Evolutionary conservation across 2,329 filamentous ascomycete genomes (phyloP).

Genomic region (Curvularia eragrostidis): DNA sequence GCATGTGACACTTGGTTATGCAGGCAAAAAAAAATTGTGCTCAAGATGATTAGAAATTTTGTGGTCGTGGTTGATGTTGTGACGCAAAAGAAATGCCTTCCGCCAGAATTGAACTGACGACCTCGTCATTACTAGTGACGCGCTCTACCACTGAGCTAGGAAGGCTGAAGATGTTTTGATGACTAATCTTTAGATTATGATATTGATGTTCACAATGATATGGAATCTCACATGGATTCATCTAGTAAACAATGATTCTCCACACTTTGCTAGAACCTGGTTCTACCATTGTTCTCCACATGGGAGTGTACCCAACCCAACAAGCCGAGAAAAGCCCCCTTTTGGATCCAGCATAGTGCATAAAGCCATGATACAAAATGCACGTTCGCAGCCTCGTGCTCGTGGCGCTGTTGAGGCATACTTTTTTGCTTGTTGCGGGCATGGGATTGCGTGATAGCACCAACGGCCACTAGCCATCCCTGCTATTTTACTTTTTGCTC

Average conservation of each 20-base stretch:
- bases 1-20: neutral
- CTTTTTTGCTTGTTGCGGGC: neutral
- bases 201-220: too few species aligned
- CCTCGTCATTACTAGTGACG: conserved; percentile 51
- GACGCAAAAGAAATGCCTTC: conserved; percentile 11
- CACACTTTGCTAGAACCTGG: neutral
- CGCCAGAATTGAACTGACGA: conserved; percentile 35
- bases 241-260: too few species aligned
- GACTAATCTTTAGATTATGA: conserved; percentile 9
- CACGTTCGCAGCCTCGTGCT: neutral
- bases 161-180: conserved; percentile 25
- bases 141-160: conserved; percentile 50
- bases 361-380: neutral
- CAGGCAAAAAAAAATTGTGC: neutral
- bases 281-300: neutral
- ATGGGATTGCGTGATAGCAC: neutral
- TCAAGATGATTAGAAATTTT: neutral
- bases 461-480: neutral
- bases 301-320: neutral
- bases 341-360: neutral
- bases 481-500: neutral
- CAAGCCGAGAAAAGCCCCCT: neutral
- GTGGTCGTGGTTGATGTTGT: neutral
- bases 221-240: too few species aligned
- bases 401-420: neutral